Base-by-base conservation (phyloP, 2,329 filamentous ascomycete species). In the Pyricularia pennisetigena region DNA sequence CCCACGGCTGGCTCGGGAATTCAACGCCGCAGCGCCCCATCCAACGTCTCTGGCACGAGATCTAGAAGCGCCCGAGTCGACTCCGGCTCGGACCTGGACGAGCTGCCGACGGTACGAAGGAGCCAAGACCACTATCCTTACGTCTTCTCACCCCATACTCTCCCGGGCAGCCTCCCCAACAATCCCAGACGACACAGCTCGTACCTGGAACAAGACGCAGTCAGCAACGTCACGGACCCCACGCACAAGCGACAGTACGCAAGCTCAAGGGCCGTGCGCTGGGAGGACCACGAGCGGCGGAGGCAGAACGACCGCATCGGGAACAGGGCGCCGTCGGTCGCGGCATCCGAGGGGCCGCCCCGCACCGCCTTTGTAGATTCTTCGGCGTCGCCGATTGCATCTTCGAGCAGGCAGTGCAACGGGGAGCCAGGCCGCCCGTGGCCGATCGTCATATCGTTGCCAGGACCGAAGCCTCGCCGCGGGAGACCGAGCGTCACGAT, bases 111-210 rank as follows among this genome's bases (percentile, higher is more conserved):
- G 3, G n/a, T 4, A 4, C 16, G 41, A n/a, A 16, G 41, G 5
- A 49, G 41, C 20, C 41, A 49, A 8, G 41, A 49, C 41, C 1
- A 8, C 41, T 2, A 49, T 16, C 41, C 41, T 7, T n/a, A n/a
- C 20, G 4, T n/a, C 3, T 5, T 2, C 35, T 12, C 1, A 3
- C 1, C 8, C 2, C 0, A 41, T 20, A 3, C 9, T 12, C 4
- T 4, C 20, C 41, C 16, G 16, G 7, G 16, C 16, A 8, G 20
- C 16, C 41, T 8, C 20, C 41, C 7, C 4, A 1, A 20, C 16
- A n/a, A n/a, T n/a, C 0, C 4, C 41, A 6, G 6, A n/a, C 16
- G 41, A 2, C n/a, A 49, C 20, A 8, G 16, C 41, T 49, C 20
- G 6, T n/a, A 49, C 16, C 16, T 1, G 1, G 41, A 49, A 6